phyloP scores from a whole-genome alignment of 2,329 filamentous ascomycete genomes.

The Pyrenochaeta sp. region DNA sequence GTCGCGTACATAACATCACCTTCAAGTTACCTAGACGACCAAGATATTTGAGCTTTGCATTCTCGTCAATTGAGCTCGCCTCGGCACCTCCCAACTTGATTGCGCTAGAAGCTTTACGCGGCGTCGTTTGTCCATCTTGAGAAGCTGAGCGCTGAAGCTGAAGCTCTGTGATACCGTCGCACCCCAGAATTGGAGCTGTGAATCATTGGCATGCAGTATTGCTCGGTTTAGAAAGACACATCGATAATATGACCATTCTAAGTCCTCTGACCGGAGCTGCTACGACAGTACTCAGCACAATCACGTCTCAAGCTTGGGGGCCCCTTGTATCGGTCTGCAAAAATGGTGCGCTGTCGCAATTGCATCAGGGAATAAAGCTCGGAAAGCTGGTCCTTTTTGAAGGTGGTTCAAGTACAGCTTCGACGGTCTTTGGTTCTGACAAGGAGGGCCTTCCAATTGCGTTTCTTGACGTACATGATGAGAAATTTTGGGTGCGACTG shows the following conservation, averaged over 20 bases:
- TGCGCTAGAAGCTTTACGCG: not conserved
- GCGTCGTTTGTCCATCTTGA: not conserved
- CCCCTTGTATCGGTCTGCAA: slow-evolving; percentile 57
- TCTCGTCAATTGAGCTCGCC: not conserved
- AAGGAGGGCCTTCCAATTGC: slow-evolving; percentile 54
- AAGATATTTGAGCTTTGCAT: not conserved
- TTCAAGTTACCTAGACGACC: slow-evolving; percentile 2
- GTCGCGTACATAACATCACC: slow-evolving; percentile 7
- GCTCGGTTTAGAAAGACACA: too few species aligned
- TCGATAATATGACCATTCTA: slow-evolving; percentile 42
- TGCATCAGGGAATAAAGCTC: slow-evolving; percentile 54
- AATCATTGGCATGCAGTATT: not conserved
- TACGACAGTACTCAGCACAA: slow-evolving; percentile 50
- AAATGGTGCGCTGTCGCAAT: slow-evolving; percentile 53
- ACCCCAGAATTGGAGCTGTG: not conserved
- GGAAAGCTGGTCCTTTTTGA: slow-evolving; percentile 57
- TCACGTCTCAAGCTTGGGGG: slow-evolving; percentile 57
- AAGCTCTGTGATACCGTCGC: not conserved
- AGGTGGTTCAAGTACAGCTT: slow-evolving; percentile 52
- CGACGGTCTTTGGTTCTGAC: slow-evolving; percentile 52
- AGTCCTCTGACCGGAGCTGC: slow-evolving; percentile 48
- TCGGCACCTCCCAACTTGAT: not conserved
- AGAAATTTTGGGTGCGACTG: slow-evolving; percentile 74
- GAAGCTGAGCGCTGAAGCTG: not conserved
- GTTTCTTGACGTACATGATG: slow-evolving; percentile 67